Evolutionary conservation across 2,329 filamentous ascomycete species (phyloP).

Genomic region (Penicillium sp.): DNA sequence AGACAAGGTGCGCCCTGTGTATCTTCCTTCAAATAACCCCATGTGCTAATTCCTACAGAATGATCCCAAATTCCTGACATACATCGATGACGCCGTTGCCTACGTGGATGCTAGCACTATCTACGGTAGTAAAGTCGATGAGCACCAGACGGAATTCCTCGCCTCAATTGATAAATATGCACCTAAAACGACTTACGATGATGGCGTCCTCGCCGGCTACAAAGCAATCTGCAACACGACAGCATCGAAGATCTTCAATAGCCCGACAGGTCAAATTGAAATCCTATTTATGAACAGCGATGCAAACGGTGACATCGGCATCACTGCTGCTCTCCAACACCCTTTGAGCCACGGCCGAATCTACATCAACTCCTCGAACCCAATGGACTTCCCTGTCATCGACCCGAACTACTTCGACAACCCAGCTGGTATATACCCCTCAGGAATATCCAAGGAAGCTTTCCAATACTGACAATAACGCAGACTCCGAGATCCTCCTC

Average conservation of each 20-base stretch:
- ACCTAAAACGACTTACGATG: slow-evolving; percentile 21
- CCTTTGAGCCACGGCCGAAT: slow-evolving; percentile 26
- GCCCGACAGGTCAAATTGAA: slow-evolving; percentile 21
- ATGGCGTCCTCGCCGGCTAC: slow-evolving; percentile 21
- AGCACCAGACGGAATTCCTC: slow-evolving; percentile 13
- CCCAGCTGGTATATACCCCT: slow-evolving; percentile 16
- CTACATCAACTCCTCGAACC: slow-evolving; percentile 26
- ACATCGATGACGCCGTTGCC: slow-evolving; percentile 23
- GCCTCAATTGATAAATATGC: slow-evolving; percentile 11
- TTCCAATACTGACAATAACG: slow-evolving; percentile 1
- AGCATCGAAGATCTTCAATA: slow-evolving; percentile 20
- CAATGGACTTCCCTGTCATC: slow-evolving; percentile 24
- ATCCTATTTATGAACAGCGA: slow-evolving; percentile 26
- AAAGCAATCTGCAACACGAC: slow-evolving; percentile 25
- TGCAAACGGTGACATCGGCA: slow-evolving; percentile 20
- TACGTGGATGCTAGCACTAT: slow-evolving; percentile 22
- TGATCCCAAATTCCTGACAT: slow-evolving; percentile 21
- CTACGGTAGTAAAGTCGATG: slow-evolving; percentile 13
- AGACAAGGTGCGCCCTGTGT: slow-evolving; percentile 19
- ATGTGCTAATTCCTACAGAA: slow-evolving; percentile 13
- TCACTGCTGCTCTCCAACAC: slow-evolving; percentile 25
- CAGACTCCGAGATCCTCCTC: slow-evolving; percentile 21
- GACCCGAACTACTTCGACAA: slow-evolving; percentile 24
- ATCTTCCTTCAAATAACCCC: not conserved
- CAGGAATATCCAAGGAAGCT: not conserved